phyloP scores from a whole-genome alignment of 257 asterid genomes.

The Cordia subcordata region DNA sequence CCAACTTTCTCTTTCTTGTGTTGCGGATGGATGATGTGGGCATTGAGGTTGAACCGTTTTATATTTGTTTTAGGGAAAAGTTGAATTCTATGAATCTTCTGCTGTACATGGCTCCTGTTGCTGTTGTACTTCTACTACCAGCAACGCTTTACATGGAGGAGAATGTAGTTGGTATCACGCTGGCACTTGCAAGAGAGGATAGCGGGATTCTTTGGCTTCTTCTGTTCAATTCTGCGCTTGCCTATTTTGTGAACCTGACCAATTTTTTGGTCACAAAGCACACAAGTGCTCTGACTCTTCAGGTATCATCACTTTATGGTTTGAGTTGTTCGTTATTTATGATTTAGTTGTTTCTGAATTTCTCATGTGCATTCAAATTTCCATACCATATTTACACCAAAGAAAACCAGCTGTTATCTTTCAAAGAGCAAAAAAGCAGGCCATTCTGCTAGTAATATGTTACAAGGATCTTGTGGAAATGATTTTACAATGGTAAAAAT shows the following conservation, averaged over 20 bases:
- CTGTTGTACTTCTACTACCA: slow-evolving; percentile 31
- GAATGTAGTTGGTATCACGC: slow-evolving; percentile 29
- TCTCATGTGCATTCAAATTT: no score
- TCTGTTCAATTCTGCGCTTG: slow-evolving; percentile 32
- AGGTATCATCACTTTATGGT: slow-evolving; percentile 19
- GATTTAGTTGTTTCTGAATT: no score
- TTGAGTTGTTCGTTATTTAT: not conserved
- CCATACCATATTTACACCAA: no score
- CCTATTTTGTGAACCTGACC: slow-evolving; percentile 32
- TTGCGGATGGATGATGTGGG: not conserved
- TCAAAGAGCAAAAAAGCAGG: no score
- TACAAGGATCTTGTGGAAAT: no score
- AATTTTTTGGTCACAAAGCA: slow-evolving; percentile 38
- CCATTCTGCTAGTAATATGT: no score
- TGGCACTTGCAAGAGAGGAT: slow-evolving; percentile 27
- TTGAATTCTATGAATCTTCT: slow-evolving; percentile 38
- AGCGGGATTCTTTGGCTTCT: slow-evolving; percentile 22
- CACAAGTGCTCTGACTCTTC: slow-evolving; percentile 39
- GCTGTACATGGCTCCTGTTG: slow-evolving; percentile 39
- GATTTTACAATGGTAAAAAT: no score
- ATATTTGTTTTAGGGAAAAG: slow-evolving; percentile 22
- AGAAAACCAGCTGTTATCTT: no score
- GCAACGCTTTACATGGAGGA: slow-evolving; percentile 35
- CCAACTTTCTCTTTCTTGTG: not conserved
- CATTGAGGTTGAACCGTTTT: not conserved